phyloP scores from a whole-genome alignment of 768 basidiomycete genomes.

The Tricholoma hemisulphureum region DNA sequence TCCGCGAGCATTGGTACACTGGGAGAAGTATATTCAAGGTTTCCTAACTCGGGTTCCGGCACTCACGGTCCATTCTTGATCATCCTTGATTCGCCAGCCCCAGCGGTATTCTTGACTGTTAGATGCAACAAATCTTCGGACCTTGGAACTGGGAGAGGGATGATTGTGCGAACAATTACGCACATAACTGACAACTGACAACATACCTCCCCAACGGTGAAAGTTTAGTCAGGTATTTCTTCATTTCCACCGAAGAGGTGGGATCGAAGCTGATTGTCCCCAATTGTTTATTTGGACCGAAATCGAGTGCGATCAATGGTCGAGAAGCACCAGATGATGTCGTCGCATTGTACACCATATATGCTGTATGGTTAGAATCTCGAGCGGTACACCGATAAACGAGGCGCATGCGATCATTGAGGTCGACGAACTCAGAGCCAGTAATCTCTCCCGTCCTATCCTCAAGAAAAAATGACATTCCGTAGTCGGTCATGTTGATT shows the following conservation, averaged over 20 bases:
- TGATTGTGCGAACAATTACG: conserved; percentile 2
- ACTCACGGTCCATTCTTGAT: conserved; percentile 68
- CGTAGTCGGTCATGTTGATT: conserved; percentile 44
- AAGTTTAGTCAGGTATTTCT: conserved; percentile 48
- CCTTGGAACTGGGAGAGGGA: conserved; percentile 32
- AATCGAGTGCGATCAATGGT: conserved; percentile 50
- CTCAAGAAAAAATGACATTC: conserved; percentile 62
- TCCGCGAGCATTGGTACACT: conserved; percentile 57
- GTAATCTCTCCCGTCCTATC: conserved; percentile 55
- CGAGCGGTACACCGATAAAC: conserved; percentile 47
- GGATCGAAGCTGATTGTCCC: conserved; percentile 50
- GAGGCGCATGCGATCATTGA: conserved; percentile 59
- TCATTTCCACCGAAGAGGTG: conserved; percentile 43
- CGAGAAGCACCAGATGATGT: conserved; percentile 23
- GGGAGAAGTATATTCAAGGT: not conserved
- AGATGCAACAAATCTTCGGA: conserved; percentile 55
- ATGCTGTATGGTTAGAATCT: conserved; percentile 42
- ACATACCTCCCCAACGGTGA: conserved; percentile 42
- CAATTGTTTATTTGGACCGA: conserved; percentile 47
- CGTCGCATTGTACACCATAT: conserved; percentile 51
- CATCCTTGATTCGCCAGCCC: conserved; percentile 45
- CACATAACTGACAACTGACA: not conserved
- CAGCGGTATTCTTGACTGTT: conserved; percentile 64
- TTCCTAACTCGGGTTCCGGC: not conserved
- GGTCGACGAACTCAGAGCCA: conserved; percentile 60